Base-by-base conservation (phyloP, 805 yeast genomes). In the Candida manassasensis region DNA sequence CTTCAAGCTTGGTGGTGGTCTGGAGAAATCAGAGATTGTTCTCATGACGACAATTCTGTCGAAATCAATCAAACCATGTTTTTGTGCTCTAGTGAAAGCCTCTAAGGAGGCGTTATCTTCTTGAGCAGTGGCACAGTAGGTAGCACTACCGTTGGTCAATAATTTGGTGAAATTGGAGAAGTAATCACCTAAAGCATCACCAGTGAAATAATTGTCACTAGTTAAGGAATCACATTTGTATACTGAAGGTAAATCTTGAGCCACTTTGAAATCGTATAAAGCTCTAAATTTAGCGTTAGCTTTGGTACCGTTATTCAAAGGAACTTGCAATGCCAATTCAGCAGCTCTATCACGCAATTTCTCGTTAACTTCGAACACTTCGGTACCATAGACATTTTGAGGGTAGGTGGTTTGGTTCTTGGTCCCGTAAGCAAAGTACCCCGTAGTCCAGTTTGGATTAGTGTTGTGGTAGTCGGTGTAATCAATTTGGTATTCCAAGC, bases 61-160 rank as follows among this genome's bases (percentile, higher is more conserved):
- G 52, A 58, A 79, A 53, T 77, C 81, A 35, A 73, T 75, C 40
- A 77, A 62, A 7, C 79, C 81, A 44, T 61, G 63, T 40, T 60
- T 61, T 41, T 73, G 73, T 49, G 71, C 67, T 61, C 85, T 71
- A 31, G 75, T 46, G 38, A 79, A 55, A 6, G 77, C 75, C 53
- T 78, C 83, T 49, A 79, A 67, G 11, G 79, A 63, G 12, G 84
- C 84, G 50, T 77, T 74, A 51, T 79, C 85, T 55, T 79, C 85
- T 55, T 78, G 83, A 36, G 80, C 81, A 29, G 82, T 71, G 28
- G 78, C 52, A 53, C 82, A 75, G 62, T 77, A 79, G 10, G 56
- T 58, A 18, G 75, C 82, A 25, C 79, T 66, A 36, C 78, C 79
- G 48, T 79, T 79, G 44, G 83, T 71, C 52, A 77, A 53, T 42